Conservation (phyloP, 2,329 filamentous ascomycete genomes). For the Botrytis porri region DNA sequence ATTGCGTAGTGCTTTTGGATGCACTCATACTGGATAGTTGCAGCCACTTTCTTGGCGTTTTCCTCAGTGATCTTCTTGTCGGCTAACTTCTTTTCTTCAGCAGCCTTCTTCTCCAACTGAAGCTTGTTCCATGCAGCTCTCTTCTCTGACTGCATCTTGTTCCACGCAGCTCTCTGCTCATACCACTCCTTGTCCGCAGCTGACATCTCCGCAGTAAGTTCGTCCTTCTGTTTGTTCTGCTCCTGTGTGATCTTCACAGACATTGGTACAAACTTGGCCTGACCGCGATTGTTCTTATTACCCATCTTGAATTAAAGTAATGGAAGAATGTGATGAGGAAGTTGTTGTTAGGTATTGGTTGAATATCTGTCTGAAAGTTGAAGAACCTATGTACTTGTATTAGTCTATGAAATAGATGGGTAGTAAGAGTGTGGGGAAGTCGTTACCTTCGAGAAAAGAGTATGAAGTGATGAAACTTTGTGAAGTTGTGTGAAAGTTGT, state of each 20-base stretch:
- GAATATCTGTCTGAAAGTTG: neutral
- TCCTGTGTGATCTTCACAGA: neutral
- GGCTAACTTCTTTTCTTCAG: neutral
- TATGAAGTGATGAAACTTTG: neutral
- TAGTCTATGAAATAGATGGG: neutral
- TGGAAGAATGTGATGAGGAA: too few species aligned
- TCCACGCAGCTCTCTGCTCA: neutral
- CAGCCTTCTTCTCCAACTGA: neutral
- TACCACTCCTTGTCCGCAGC: neutral
- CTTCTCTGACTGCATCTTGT: neutral
- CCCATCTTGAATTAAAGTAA: neutral
- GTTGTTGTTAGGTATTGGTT: neutral
- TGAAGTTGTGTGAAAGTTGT: neutral
- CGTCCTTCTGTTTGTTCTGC: neutral
- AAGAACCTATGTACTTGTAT: neutral
- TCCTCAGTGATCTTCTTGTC: neutral
- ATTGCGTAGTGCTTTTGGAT: neutral
- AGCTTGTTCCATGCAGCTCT: neutral
- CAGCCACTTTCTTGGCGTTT: neutral
- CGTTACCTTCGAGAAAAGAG: neutral
- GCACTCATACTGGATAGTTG: neutral
- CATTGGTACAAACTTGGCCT: neutral
- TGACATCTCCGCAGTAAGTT: neutral
- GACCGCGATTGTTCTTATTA: neutral
- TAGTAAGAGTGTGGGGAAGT: too few species aligned